These are phyloP conservation scores for Sporobolomyces roseus DNA, from an alignment of 768 basidiomycete genomes.

Conservation along the genomic window DNA sequence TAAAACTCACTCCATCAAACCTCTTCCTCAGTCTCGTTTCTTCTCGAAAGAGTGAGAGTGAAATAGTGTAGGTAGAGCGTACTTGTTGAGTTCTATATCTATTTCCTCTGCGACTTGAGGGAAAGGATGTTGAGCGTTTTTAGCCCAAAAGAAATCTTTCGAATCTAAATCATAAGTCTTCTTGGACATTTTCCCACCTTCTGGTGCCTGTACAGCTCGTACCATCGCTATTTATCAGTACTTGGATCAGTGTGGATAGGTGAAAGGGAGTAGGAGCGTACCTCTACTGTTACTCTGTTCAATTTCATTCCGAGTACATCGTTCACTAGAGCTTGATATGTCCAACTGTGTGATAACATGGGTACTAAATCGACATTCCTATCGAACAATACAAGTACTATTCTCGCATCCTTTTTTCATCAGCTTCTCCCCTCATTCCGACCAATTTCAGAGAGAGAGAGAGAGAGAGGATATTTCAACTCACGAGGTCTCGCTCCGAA, in stretches of 20 bases:
- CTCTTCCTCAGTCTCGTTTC: too few species aligned
- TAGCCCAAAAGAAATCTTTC: slow-evolving; percentile 98
- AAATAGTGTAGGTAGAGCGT: too few species aligned
- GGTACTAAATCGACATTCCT: slow-evolving; percentile 91
- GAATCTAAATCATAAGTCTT: slow-evolving; percentile 90
- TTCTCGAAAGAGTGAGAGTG: too few species aligned
- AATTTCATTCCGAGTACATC: slow-evolving; percentile 96
- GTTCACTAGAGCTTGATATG: slow-evolving; percentile 95
- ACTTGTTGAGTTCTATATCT: slow-evolving; percentile 81
- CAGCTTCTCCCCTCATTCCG: neutral
- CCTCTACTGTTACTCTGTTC: slow-evolving; percentile 80
- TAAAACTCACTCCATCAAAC: too few species aligned
- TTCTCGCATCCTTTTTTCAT: neutral
- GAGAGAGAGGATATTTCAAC: slow-evolving; percentile 11
- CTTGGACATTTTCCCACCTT: slow-evolving; percentile 59
- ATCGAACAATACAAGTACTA: slow-evolving; percentile 89
- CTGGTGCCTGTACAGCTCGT: slow-evolving; percentile 51
- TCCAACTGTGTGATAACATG: slow-evolving; percentile 95
- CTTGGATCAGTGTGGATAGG: neutral
- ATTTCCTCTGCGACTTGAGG: slow-evolving; percentile 98
- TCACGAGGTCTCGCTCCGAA: slow-evolving; percentile 49
- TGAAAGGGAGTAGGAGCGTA: slow-evolving; percentile 42
- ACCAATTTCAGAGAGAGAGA: neutral
- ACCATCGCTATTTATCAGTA: neutral
- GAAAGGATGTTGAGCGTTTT: slow-evolving; percentile 92